phyloP scores from a whole-genome alignment of 164 flowering plant species.

The Platanus orientalis region DNA sequence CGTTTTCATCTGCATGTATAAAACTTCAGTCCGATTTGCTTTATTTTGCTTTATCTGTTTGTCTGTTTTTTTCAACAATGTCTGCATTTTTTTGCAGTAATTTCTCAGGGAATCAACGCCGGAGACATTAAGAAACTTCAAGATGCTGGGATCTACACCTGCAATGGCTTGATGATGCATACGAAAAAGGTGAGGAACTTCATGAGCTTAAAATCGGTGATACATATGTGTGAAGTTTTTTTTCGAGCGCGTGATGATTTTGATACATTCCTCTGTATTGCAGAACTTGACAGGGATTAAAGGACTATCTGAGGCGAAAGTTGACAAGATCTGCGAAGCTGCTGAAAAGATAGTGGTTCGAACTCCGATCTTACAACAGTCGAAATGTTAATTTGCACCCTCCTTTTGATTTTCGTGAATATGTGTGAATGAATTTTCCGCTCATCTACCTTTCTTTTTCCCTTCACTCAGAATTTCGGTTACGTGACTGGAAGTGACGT shows the following conservation, averaged over 20 bases:
- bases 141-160: constrained; percentile 96
- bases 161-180: constrained; percentile 99
- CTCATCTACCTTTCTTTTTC: not conserved
- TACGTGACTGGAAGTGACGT: constrained; percentile 97
- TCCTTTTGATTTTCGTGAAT: not conserved
- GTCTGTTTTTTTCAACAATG: not conserved
- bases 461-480: constrained; percentile 72
- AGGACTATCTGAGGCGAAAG: constrained; percentile 97
- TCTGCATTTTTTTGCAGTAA: constrained; percentile 43
- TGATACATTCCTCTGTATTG: constrained; percentile 2
- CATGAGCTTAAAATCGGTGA: not conserved
- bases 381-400: not conserved
- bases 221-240: not conserved
- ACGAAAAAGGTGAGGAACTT: constrained; percentile 70
- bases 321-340: constrained; percentile 98
- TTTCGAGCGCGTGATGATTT: not conserved
- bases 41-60: not conserved
- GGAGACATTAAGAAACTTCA: constrained; percentile 99
- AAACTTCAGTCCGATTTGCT: not conserved
- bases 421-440: not conserved
- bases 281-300: constrained; percentile 89
- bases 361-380: constrained; percentile 1
- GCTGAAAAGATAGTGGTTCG: constrained; percentile 95
- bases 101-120: constrained; percentile 89
- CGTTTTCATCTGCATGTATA: too few species aligned